Conservation (phyloP, 345 rosid genomes). For the Dipteronia dyeriana region DNA sequence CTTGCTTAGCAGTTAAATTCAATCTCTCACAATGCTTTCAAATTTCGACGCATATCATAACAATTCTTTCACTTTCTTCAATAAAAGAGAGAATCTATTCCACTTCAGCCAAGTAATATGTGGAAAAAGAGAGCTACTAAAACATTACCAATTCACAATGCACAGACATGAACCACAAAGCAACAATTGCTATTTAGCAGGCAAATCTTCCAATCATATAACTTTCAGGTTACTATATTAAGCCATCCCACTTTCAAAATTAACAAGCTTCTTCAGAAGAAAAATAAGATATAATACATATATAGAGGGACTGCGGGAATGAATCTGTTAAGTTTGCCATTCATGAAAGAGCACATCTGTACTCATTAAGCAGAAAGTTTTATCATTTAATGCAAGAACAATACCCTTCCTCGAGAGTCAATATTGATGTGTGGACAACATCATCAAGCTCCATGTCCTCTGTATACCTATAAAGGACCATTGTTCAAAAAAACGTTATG, state of each 20-base stretch:
- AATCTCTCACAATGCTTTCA: neutral
- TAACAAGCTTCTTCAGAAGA: neutral
- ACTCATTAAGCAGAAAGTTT: neutral
- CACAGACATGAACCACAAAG: neutral
- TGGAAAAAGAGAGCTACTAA: neutral
- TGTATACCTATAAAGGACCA: conserved; percentile 55
- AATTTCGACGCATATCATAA: neutral
- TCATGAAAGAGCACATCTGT: neutral
- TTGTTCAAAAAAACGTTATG: no score
- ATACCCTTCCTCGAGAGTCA: conserved; percentile 95
- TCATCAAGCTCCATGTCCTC: conserved; percentile 99
- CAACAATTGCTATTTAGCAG: neutral
- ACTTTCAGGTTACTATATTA: neutral
- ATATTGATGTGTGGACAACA: conserved; percentile 95
- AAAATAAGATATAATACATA: neutral
- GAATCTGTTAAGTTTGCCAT: neutral
- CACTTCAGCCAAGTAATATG: conserved; percentile 46
- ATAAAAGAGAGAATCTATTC: conserved; percentile 39
- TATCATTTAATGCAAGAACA: neutral
- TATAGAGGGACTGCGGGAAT: neutral
- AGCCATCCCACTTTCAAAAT: neutral
- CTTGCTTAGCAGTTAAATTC: conserved; percentile 8
- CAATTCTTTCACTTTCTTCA: neutral
- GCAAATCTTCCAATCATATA: no score
- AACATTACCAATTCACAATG: neutral